A percentile compares a stretch with the other conserved stretches of the same genome.
phyloP scores from a whole-genome alignment of 176 grass and related monocot genomes.

The Leersia perrieri region DNA sequence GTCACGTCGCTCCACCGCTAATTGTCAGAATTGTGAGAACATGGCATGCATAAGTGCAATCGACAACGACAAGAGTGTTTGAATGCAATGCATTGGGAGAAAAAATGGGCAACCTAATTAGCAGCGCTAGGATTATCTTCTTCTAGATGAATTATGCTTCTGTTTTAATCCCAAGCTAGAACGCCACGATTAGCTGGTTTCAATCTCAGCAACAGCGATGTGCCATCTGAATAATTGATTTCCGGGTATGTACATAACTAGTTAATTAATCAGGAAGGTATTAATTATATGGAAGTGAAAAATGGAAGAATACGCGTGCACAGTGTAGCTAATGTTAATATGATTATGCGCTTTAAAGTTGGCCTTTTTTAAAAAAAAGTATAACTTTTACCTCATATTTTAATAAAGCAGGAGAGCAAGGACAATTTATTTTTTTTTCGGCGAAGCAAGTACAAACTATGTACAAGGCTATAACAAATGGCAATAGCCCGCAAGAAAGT shows the following conservation, averaged over 20 bases:
- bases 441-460: too few species aligned
- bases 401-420: too few species aligned
- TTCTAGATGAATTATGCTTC: conserved; percentile 1
- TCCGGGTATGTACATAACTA: background rate
- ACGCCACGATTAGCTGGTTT: background rate
- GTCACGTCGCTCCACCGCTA: conserved; percentile 40
- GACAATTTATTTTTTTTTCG: too few species aligned
- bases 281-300: background rate
- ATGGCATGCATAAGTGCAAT: background rate
- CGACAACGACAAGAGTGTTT: background rate
- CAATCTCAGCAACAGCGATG: background rate
- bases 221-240: background rate
- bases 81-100: background rate
- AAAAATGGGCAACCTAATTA: background rate
- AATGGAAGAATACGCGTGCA: background rate
- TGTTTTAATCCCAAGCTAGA: conserved; percentile 19
- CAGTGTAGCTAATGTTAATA: background rate
- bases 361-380: too few species aligned
- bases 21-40: conserved; percentile 14
- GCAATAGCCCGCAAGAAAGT: too few species aligned
- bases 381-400: too few species aligned
- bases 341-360: background rate
- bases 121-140: background rate
- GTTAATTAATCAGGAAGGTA: background rate
- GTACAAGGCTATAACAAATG: too few species aligned